Percentiles rank a stretch among this genome's conserved stretches.
Conservation (phyloP, 1,139 yeast genomes). For the Yamadazyma sp. region DNA sequence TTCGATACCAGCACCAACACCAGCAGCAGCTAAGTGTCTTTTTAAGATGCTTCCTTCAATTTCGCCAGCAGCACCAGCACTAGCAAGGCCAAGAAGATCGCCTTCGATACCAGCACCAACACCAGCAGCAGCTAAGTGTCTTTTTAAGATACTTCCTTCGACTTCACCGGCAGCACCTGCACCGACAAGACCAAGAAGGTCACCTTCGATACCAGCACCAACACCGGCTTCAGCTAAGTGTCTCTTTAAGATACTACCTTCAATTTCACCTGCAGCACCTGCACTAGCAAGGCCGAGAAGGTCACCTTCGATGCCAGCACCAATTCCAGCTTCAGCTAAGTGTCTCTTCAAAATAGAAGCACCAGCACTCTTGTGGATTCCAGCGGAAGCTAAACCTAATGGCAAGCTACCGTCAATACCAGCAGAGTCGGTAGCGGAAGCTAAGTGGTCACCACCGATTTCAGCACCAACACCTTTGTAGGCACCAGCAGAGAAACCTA, state of each 20-base stretch:
- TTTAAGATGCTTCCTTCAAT: slow-evolving; percentile 10
- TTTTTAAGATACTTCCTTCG: slow-evolving; percentile 11
- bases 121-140: slow-evolving; percentile 15
- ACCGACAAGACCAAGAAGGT: slow-evolving; percentile 8
- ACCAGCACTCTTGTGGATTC: slow-evolving; percentile 13
- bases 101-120: slow-evolving; percentile 16
- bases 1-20: slow-evolving; percentile 9
- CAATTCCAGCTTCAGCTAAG: slow-evolving; percentile 13
- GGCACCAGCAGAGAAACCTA: slow-evolving; percentile 12
- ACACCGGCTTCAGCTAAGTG: slow-evolving; percentile 15
- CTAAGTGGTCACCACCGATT: slow-evolving; percentile 14
- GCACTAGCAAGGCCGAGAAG: slow-evolving; percentile 10
- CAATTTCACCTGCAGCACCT: slow-evolving; percentile 11
- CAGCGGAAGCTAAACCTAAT: slow-evolving; percentile 10
- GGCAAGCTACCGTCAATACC: slow-evolving; percentile 13
- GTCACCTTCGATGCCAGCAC: slow-evolving; percentile 8
- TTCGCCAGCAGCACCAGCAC: slow-evolving; percentile 10
- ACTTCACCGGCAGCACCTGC: slow-evolving; percentile 12
- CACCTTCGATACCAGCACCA: slow-evolving; percentile 13
- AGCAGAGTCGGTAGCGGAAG: slow-evolving; percentile 14
- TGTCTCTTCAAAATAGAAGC: slow-evolving; percentile 13
- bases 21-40: slow-evolving; percentile 14
- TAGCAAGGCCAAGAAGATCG: slow-evolving; percentile 10
- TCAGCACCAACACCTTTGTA: slow-evolving; percentile 13
- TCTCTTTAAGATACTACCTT: slow-evolving; percentile 12